phyloP scores from a whole-genome alignment of 352 stramenopile genomes.

The Phytopythium delawarense region DNA sequence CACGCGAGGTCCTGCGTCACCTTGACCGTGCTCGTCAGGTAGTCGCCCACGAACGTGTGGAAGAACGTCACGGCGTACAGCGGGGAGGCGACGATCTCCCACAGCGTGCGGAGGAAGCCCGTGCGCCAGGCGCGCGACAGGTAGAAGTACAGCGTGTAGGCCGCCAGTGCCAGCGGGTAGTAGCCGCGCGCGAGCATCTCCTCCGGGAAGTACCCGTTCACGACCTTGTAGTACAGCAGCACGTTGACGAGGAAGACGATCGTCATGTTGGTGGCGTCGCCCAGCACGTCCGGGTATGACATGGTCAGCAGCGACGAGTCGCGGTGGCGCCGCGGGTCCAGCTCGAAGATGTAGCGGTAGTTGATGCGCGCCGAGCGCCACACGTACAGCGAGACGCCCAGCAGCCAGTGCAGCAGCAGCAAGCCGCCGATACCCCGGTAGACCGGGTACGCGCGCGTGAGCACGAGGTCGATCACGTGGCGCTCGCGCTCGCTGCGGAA shows the following conservation, averaged over 20 bases:
- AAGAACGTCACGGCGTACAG: conserved; percentile 94
- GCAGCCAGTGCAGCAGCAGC: conserved; percentile 95
- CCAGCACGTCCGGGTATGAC: conserved; percentile 90
- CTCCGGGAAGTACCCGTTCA: conserved; percentile 84
- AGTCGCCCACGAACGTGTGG: conserved; percentile 88
- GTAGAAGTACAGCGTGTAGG: conserved; percentile 93
- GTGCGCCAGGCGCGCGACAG: conserved; percentile 84
- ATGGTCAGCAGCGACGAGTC: conserved; percentile 34
- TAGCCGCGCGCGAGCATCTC: conserved; percentile 81
- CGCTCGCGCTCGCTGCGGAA: conserved; percentile 62
- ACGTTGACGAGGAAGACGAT: conserved; percentile 94
- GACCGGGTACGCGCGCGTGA: conserved; percentile 89
- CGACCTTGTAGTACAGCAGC: conserved; percentile 97
- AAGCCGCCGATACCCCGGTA: conserved; percentile 94
- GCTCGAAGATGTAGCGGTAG: conserved; percentile 96
- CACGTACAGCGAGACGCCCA: conserved; percentile 88
- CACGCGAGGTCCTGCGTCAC: conserved; percentile 88
- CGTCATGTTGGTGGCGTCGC: conserved; percentile 94
- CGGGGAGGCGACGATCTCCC: conserved; percentile 88
- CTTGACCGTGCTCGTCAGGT: conserved; percentile 82
- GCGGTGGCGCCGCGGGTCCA: conserved; percentile 65
- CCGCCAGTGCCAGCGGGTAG: conserved; percentile 90
- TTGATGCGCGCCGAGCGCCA: conserved; percentile 90
- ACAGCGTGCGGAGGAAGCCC: conserved; percentile 84
- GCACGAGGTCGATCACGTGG: conserved; percentile 71